These are phyloP conservation scores for Podaxis rugospora DNA, from an alignment of 768 basidiomycete genomes.

Conservation along the genomic window DNA sequence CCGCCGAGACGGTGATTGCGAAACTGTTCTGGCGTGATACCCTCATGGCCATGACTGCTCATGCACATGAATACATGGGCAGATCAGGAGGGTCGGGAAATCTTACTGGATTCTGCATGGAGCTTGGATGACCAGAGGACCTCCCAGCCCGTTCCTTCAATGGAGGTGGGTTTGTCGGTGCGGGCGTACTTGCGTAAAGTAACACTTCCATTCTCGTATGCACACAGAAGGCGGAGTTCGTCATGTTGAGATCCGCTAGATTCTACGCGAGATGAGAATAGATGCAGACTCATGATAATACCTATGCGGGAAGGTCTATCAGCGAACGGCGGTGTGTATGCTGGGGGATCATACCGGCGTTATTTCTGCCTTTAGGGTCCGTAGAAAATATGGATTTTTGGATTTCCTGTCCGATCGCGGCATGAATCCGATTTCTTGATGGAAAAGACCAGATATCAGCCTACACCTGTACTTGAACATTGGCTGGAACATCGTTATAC, in stretches of 20 bases:
- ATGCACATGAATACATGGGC: background rate
- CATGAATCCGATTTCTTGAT: slow-evolving; percentile 63
- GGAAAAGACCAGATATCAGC: slow-evolving; percentile 88
- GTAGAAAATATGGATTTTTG: slow-evolving; percentile 30
- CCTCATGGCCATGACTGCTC: slow-evolving; percentile 80
- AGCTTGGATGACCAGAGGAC: slow-evolving; percentile 59
- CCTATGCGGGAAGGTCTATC: slow-evolving; percentile 36
- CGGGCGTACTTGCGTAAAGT: slow-evolving; percentile 52
- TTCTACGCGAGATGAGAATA: slow-evolving; percentile 35
- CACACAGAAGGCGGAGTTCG: slow-evolving; percentile 61
- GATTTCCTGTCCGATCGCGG: slow-evolving; percentile 69
- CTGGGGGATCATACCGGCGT: slow-evolving; percentile 42
- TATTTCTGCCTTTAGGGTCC: slow-evolving; percentile 48
- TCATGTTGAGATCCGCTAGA: slow-evolving; percentile 26
- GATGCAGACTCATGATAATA: slow-evolving; percentile 85
- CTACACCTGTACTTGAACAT: slow-evolving; percentile 32
- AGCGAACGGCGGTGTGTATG: background rate
- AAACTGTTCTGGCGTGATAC: slow-evolving; percentile 54
- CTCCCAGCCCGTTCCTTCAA: slow-evolving; percentile 76
- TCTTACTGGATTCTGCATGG: slow-evolving; percentile 71
- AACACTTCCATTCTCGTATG: slow-evolving; percentile 89
- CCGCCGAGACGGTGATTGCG: slow-evolving; percentile 82
- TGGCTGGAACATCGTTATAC: background rate
- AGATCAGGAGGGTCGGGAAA: background rate
- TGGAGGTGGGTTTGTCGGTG: slow-evolving; percentile 39